Conservation (phyloP, 139 green algal genomes). For the Chlamydomonas sp. region DNA sequence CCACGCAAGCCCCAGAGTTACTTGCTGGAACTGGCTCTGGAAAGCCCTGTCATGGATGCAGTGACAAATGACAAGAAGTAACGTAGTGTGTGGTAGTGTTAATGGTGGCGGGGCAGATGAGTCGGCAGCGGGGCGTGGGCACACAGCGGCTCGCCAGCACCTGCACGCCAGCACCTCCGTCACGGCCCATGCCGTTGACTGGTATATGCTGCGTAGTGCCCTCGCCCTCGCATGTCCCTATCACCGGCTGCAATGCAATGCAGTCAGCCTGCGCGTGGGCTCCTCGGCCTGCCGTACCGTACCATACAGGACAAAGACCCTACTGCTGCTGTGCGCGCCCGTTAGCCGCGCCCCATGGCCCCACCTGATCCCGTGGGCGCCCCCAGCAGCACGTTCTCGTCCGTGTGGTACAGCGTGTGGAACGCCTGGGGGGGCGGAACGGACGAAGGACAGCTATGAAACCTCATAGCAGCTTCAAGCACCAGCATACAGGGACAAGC, state of each 20-base stretch:
- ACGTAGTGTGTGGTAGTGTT: too few species aligned
- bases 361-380: slow-evolving; percentile 86
- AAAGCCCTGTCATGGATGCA: too few species aligned
- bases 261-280: not conserved
- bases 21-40: not conserved
- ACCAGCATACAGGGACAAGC: not conserved
- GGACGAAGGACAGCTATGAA: not conserved
- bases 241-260: too few species aligned
- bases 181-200: too few species aligned
- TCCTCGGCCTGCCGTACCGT: not conserved
- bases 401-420: slow-evolving; percentile 96
- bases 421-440: slow-evolving; percentile 80
- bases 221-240: too few species aligned
- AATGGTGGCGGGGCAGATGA: too few species aligned
- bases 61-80: too few species aligned
- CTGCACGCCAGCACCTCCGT: too few species aligned
- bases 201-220: too few species aligned
- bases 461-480: not conserved
- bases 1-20: not conserved
- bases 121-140: too few species aligned
- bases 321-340: not conserved
- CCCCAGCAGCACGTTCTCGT: slow-evolving; percentile 95
- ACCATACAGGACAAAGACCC: not conserved
- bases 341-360: not conserved
- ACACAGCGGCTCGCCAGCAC: too few species aligned